Percentiles rank a stretch among this genome's conserved stretches.
These are phyloP conservation scores for Hypoxylon sp. DNA, from an alignment of 2,329 filamentous ascomycete genomes.

Conservation along the genomic window DNA sequence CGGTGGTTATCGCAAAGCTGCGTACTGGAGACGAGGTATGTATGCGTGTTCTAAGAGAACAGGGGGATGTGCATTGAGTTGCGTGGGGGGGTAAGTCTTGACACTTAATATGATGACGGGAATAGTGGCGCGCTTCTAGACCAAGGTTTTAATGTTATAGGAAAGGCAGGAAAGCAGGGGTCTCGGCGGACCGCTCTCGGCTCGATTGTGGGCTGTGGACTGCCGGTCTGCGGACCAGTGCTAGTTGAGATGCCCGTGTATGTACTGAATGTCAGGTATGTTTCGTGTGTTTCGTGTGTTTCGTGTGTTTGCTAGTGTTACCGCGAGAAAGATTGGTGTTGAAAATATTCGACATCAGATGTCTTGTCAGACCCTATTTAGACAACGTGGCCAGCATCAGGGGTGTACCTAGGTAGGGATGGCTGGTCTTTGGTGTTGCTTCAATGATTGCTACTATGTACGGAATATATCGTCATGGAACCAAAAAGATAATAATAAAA, in stretches of 20 bases:
- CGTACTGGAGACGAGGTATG: conserved; percentile 1
- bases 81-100: conserved; percentile 10
- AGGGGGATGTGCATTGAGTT: conserved; percentile 14
- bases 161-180: conserved; percentile 20
- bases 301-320: conserved; percentile 9
- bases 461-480: conserved; percentile 23
- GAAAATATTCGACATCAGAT: conserved; percentile 12
- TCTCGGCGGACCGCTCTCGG: conserved; percentile 15
- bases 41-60: conserved; percentile 1
- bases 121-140: conserved; percentile 17
- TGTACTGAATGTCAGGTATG: neutral
- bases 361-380: conserved; percentile 17
- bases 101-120: conserved; percentile 12
- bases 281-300: neutral
- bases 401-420: conserved; percentile 10
- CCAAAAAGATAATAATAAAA: conserved; percentile 20
- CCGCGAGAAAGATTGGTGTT: conserved; percentile 1
- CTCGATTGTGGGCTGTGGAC: conserved; percentile 8
- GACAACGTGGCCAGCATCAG: neutral
- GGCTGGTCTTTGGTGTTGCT: conserved; percentile 4
- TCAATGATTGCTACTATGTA: conserved; percentile 27
- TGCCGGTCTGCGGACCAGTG: neutral
- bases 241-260: conserved; percentile 14
- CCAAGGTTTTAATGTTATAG: conserved; percentile 24
- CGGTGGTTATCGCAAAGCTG: conserved; percentile 10